Conservation (phyloP, 371 early-diverging fungal species). For the Chytridiales sp. region DNA sequence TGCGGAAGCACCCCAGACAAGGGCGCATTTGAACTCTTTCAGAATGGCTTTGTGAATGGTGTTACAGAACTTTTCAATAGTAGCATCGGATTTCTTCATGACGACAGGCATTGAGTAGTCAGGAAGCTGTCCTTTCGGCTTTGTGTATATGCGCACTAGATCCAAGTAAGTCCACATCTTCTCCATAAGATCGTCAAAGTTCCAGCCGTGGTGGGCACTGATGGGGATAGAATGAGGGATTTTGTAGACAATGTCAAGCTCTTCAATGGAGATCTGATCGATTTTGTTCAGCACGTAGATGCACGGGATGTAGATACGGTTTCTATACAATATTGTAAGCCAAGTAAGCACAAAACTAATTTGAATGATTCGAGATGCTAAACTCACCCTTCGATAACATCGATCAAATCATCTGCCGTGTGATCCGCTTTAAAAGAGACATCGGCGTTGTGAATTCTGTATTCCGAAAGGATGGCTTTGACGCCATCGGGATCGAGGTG, state of each 20-base stretch:
- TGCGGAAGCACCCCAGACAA: conserved; percentile 98
- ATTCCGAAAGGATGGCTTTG: conserved; percentile 90
- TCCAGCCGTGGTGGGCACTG: conserved; percentile 97
- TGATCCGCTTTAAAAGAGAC: conserved; percentile 94
- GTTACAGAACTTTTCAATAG: conserved; percentile 97
- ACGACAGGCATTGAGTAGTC: conserved; percentile 98
- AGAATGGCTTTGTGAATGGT: conserved; percentile 96
- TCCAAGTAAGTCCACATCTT: conserved; percentile 91
- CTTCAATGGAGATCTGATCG: conserved; percentile 95
- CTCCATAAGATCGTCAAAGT: conserved; percentile 95
- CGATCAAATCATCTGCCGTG: conserved; percentile 98
- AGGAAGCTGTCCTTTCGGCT: conserved; percentile 97
- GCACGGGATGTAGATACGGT: conserved; percentile 94
- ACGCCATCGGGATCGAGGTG: conserved; percentile 86
- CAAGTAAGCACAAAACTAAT: conserved; percentile 12
- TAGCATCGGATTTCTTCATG: conserved; percentile 68
- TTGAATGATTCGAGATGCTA: neutral
- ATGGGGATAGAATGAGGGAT: conserved; percentile 98
- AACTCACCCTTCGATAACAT: conserved; percentile 81
- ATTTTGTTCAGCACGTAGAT: conserved; percentile 98
- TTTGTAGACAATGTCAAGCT: conserved; percentile 94
- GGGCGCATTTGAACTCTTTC: conserved; percentile 93
- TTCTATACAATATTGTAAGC: conserved; percentile 43
- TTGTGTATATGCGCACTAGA: conserved; percentile 91
- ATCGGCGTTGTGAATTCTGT: conserved; percentile 96